Percentiles rank a stretch among this genome's conserved stretches.
Conservation (phyloP, 169 alveolate genomes). For the Theileria orientalis region DNA sequence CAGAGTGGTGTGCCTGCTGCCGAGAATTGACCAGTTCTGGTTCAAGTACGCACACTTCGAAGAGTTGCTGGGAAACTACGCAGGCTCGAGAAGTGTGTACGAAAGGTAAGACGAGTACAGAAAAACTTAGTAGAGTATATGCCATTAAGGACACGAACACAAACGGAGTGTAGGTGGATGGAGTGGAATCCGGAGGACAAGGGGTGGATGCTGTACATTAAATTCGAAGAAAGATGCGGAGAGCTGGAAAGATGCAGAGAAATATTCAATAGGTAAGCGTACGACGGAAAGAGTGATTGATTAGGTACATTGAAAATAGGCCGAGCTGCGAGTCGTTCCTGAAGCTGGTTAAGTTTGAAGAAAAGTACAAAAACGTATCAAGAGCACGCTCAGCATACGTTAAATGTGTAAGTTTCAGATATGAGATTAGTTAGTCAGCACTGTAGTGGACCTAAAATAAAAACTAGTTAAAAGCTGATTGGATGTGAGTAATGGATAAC, state of each 20-base stretch:
- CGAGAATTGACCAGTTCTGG: slow-evolving; percentile 98
- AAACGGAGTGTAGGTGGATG: slow-evolving; percentile 89
- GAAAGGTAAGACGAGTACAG: slow-evolving; percentile 79
- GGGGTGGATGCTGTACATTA: slow-evolving; percentile 93
- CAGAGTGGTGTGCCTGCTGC: slow-evolving; percentile 93
- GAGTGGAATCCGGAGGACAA: slow-evolving; percentile 95
- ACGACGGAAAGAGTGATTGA: background rate
- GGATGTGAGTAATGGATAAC: background rate
- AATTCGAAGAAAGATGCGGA: slow-evolving; percentile 97
- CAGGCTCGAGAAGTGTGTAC: slow-evolving; percentile 90
- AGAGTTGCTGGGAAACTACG: slow-evolving; percentile 94
- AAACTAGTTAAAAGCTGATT: no score
- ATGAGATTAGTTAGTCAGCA: no score
- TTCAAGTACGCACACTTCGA: slow-evolving; percentile 97
- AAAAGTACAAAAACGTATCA: slow-evolving; percentile 82
- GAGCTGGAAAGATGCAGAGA: slow-evolving; percentile 91
- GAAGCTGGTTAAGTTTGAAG: slow-evolving; percentile 94
- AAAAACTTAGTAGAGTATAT: background rate
- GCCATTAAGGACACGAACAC: no score
- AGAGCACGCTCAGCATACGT: slow-evolving; percentile 84
- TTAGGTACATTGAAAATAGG: slow-evolving; percentile 85
- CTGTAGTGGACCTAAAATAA: no score
- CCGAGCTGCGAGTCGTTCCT: slow-evolving; percentile 89
- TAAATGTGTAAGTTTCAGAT: slow-evolving; percentile 59
- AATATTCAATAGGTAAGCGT: slow-evolving; percentile 78